Evolutionary conservation across 306 rosid genomes (phyloP).

Genomic region (Ceratonia siliqua): DNA sequence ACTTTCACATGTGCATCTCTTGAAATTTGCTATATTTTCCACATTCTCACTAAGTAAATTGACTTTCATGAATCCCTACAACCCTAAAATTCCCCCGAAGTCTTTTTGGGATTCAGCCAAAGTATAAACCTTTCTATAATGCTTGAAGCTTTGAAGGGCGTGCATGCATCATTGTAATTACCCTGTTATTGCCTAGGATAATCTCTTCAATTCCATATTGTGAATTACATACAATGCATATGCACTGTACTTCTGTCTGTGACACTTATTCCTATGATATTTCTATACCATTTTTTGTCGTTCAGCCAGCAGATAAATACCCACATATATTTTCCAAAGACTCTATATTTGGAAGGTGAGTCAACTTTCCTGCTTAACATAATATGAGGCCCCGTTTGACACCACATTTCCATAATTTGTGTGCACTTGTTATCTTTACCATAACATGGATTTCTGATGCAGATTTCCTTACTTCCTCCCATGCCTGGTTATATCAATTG

Average conservation of each 20-base stretch:
- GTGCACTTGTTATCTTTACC: neutral
- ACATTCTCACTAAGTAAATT: no score
- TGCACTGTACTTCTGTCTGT: neutral
- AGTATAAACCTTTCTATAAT: no score
- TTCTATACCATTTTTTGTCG: neutral
- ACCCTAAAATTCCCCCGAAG: no score
- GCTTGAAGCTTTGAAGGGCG: neutral
- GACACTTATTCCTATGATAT: neutral
- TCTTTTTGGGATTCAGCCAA: no score
- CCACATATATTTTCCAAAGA: constrained; percentile 51
- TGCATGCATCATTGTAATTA: neutral
- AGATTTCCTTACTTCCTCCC: constrained; percentile 67
- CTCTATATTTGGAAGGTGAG: constrained; percentile 59
- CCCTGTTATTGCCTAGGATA: no score
- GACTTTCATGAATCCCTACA: no score
- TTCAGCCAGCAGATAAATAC: constrained; percentile 64
- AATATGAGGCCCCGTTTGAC: neutral
- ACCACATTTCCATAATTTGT: neutral
- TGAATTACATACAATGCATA: neutral
- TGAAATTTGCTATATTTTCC: no score
- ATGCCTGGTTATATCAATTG: constrained; percentile 43
- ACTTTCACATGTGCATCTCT: no score
- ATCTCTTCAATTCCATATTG: no score
- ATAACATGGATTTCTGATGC: constrained; percentile 15
- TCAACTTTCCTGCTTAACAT: neutral